A percentile compares a stretch with the other conserved stretches of the same genome.
Evolutionary conservation across 2,329 filamentous ascomycete species (phyloP).

Genomic region (Aspergillus tamarii): DNA sequence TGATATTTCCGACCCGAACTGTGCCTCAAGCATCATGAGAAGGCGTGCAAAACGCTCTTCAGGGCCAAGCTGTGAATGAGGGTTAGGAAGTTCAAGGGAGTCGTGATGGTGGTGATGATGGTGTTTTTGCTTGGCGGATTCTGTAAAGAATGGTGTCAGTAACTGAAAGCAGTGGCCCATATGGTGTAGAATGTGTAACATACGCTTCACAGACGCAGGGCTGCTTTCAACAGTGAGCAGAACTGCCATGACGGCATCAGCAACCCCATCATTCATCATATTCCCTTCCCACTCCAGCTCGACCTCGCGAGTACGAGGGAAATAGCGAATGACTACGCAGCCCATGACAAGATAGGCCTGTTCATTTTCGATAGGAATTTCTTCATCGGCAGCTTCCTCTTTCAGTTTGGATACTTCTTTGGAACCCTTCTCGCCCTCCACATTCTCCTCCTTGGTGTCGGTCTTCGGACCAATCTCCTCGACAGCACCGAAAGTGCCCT

Average conservation of each 20-base stretch:
- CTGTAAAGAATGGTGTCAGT: slow-evolving; percentile 41
- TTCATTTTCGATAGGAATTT: slow-evolving; percentile 41
- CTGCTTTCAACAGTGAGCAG: slow-evolving; percentile 90
- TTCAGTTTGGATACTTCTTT: slow-evolving; percentile 40
- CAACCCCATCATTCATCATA: slow-evolving; percentile 94
- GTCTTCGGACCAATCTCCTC: slow-evolving; percentile 52
- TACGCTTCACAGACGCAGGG: slow-evolving; percentile 90
- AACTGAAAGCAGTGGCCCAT: background rate
- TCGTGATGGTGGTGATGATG: slow-evolving; percentile 49
- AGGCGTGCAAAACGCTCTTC: slow-evolving; percentile 81
- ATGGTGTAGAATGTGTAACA: slow-evolving; percentile 8
- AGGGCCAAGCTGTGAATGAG: slow-evolving; percentile 71
- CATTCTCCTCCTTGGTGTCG: slow-evolving; percentile 29
- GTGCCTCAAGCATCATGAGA: slow-evolving; percentile 94
- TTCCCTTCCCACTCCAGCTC: slow-evolving; percentile 98
- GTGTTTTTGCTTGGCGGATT: slow-evolving; percentile 62
- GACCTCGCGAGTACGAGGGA: slow-evolving; percentile 71
- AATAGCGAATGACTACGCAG: slow-evolving; percentile 80
- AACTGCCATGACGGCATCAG: slow-evolving; percentile 94
- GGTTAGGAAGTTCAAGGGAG: slow-evolving; percentile 61
- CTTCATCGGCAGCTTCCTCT: slow-evolving; percentile 50
- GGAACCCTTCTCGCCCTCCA: slow-evolving; percentile 35
- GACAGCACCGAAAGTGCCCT: slow-evolving; percentile 89
- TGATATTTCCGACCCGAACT: slow-evolving; percentile 85
- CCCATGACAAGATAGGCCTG: slow-evolving; percentile 77